Base-by-base conservation (phyloP, 2,329 filamentous ascomycete species). In the Aspergillus ochraceoroseus region DNA sequence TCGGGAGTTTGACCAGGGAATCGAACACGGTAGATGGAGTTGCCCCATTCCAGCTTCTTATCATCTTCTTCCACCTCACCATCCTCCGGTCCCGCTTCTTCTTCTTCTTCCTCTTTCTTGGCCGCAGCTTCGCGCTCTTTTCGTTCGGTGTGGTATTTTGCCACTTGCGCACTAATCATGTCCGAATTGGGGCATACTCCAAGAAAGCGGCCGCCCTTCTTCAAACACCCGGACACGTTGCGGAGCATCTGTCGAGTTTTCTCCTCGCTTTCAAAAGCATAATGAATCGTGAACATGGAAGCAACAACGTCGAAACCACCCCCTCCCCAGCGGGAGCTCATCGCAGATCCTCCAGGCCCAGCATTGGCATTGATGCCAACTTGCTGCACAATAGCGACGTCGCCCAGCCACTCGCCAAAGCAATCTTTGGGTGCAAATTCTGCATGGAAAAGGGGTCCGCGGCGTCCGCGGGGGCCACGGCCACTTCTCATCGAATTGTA, bases 241-340 rank as follows among this genome's bases (percentile, higher is more conserved):
- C 82, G 79, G 41, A 98, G 75, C 92, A 98, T 96, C 48, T 80
- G 85, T 30, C 87, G 80, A 2, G 90, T 87, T 64, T 95, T 94
- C 32, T 80, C 78, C 64, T 98, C 90, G 37, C 75, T 87, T 70
- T 96, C 92, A 54, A 96, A 98, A 4, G 92, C 89, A 63, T 98
- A 98, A 68, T 98, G 92, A 81, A 98, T 92, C 57, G 88, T 94
- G 65, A 98, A 98, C 92, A 98, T 98, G 79, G 95, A 95, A 59
- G 84, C 88, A 48, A 98, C 90, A 28, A 96, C 85, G 61, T 98
- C 92, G 55, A 96, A 98, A 3, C 90, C 89, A 40, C 83, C 83
- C 38, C 79, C 79, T 46, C 77, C 76, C 67, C 77, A 82, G 26
- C 79, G 81, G 64, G 80, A 85, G 68, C 70, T 70, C 53, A 75